Base-by-base conservation (phyloP, 164 flowering plant species). In the Taxillus chinensis region DNA sequence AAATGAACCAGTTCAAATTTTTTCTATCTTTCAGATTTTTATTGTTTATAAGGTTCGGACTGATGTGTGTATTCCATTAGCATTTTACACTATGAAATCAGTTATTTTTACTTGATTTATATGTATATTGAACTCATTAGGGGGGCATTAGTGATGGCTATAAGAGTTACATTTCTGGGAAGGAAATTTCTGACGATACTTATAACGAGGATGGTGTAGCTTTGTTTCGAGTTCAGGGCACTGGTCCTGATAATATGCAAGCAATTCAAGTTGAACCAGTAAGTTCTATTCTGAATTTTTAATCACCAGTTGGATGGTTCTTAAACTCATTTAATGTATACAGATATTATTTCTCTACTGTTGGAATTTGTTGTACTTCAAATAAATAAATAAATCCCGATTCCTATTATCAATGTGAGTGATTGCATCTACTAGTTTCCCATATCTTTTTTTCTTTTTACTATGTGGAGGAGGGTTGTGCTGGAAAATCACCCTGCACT, bases 171-270 rank as follows among this genome's bases (percentile, higher is more conserved):
- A 68, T 87, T 43, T 70, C 77, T 2, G 92, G 80, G 71, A 87
- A 82, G 41, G 90, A 76, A 67, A 70, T 86, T 65, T 75, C 77
- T 13, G 96, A 95, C 72, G 82, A 77, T n/a, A 95, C 99, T 45
- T 95, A 89, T 70, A 64, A 76, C 38, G 90, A 78, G 67, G 97
- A 95, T 71, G 85, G 96, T 41, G 53, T 82, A 70, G 96, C 97
- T 61, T 64, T 91, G 64, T 95, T 95, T 68, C 83, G 99, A 55
- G 81, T 95, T 64, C 99, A 95, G 75, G 99, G 99, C 64, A 81
- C 89, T 66, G 99, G 97, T 58, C 96, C 99, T 42, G 99, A 95
- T 15, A 95, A 95, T 66, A 95, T 95, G 99, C 99, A 95, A 83
- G 86, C 97, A 41, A 89, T 95, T 71, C 99, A 95, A 85, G 96